Conservation (phyloP, 345 rosid genomes). For the Eucalyptus coolabah region DNA sequence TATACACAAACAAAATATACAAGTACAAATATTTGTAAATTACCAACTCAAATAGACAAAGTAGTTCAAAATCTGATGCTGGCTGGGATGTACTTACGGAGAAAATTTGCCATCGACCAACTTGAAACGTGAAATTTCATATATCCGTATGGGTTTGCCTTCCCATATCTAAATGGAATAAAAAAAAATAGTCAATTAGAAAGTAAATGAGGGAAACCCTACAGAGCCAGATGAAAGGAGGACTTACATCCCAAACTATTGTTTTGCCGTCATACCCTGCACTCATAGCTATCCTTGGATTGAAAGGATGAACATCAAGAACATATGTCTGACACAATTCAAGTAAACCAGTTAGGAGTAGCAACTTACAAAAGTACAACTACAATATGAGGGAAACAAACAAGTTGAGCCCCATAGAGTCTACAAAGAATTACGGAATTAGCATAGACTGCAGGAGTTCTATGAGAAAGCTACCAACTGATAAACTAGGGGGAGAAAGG, state of each 20-base stretch:
- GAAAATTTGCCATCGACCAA: conserved; percentile 99
- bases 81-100: conserved; percentile 47
- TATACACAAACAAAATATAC: neutral
- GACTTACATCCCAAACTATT: conserved; percentile 98
- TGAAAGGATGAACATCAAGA: conserved; percentile 97
- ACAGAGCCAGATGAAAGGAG: neutral
- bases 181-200: conserved; percentile 1
- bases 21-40: neutral
- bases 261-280: conserved; percentile 98
- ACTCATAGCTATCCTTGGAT: conserved; percentile 98
- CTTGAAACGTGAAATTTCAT: conserved; percentile 85
- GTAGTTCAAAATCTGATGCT: neutral
- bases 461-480: neutral
- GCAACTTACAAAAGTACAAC: neutral
- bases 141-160: conserved; percentile 80
- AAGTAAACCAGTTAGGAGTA: neutral
- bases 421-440: neutral
- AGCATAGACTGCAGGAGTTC: neutral
- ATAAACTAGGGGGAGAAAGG: neutral
- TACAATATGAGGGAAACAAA: neutral
- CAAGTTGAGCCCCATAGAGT: neutral
- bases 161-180: conserved; percentile 78
- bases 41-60: neutral
- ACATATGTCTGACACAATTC: conserved; percentile 74
- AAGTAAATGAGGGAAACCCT: neutral